These are phyloP conservation scores for Apiotrichum gamsii DNA, from an alignment of 1,284 basidiomycete genomes.

Conservation along the genomic window DNA sequence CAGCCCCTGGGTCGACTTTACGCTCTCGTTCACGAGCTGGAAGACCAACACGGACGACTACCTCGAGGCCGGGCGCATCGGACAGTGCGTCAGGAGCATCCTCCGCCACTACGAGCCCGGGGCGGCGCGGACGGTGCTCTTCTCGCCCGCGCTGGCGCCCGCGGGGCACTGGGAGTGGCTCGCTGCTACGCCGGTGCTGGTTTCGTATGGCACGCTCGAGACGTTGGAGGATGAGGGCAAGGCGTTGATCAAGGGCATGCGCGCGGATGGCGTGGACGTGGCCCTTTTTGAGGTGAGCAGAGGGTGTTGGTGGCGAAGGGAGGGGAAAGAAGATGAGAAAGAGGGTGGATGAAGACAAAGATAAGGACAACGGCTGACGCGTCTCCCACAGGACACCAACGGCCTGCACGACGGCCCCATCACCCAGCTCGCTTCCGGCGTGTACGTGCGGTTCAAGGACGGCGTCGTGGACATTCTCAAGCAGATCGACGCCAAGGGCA, in stretches of 20 bases:
- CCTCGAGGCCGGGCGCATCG: constrained; percentile 7
- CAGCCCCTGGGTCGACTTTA: constrained; percentile 57
- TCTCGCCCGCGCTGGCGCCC: constrained; percentile 21
- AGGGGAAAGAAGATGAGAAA: neutral
- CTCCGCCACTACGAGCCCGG: constrained; percentile 15
- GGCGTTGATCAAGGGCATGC: constrained; percentile 27
- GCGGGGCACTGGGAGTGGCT: constrained; percentile 20
- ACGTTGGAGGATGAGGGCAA: constrained; percentile 31
- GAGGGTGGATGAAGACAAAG: neutral
- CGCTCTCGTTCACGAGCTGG: constrained; percentile 16
- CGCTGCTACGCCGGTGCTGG: constrained; percentile 19
- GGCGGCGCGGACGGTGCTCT: constrained; percentile 9
- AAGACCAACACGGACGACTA: constrained; percentile 9
- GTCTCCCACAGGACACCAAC: neutral
- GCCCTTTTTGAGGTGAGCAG: constrained; percentile 4
- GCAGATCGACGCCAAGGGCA: neutral
- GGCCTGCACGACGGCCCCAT: neutral
- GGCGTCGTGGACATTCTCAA: neutral
- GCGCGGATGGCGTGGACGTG: constrained; percentile 28
- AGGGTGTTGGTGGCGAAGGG: neutral
- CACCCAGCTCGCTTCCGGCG: neutral
- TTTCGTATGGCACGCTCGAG: constrained; percentile 37
- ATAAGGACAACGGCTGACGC: neutral
- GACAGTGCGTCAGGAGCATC: constrained; percentile 9
- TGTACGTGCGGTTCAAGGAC: neutral